Evolutionary conservation across 2,329 filamentous ascomycete genomes (phyloP).

Genomic region (Xylaria sp.): DNA sequence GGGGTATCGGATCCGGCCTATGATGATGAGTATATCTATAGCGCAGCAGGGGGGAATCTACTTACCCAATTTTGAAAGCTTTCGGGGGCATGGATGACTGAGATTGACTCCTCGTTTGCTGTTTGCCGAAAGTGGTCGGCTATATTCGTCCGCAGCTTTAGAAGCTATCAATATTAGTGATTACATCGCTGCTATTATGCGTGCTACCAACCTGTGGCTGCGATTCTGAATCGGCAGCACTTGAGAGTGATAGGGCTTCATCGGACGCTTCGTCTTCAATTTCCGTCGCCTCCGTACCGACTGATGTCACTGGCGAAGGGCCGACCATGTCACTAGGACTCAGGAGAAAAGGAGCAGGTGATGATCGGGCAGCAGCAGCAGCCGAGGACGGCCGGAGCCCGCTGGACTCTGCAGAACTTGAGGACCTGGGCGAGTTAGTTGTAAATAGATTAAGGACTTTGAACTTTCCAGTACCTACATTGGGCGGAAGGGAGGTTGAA

Average conservation of each 20-base stretch:
- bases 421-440: constrained; percentile 47
- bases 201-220: constrained; percentile 54
- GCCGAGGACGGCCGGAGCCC: constrained; percentile 64
- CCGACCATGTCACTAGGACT: constrained; percentile 78
- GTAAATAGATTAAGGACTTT: constrained; percentile 18
- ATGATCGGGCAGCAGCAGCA: constrained; percentile 59
- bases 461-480: constrained; percentile 56
- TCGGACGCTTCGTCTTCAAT: constrained; percentile 82
- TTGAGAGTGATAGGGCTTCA: constrained; percentile 60
- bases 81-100: constrained; percentile 89
- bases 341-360: constrained; percentile 65
- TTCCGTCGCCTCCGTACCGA: constrained; percentile 83
- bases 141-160: constrained; percentile 65
- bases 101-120: constrained; percentile 81
- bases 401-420: constrained; percentile 57
- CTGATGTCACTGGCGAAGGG: constrained; percentile 86
- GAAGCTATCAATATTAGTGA: constrained; percentile 53
- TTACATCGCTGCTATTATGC: constrained; percentile 15
- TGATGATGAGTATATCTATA: constrained; percentile 40
- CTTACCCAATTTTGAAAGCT: constrained; percentile 84
- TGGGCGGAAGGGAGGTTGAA: constrained; percentile 61
- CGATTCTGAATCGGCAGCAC: constrained; percentile 50
- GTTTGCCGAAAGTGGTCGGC: constrained; percentile 67
- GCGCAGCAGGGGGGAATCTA: constrained; percentile 25
- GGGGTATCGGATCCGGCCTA: constrained; percentile 58